Evolutionary conservation across 2,329 filamentous ascomycete species (phyloP), one percentile per base, ranked within the genome.

Genomic region (Epichloe gansuensis): DNA sequence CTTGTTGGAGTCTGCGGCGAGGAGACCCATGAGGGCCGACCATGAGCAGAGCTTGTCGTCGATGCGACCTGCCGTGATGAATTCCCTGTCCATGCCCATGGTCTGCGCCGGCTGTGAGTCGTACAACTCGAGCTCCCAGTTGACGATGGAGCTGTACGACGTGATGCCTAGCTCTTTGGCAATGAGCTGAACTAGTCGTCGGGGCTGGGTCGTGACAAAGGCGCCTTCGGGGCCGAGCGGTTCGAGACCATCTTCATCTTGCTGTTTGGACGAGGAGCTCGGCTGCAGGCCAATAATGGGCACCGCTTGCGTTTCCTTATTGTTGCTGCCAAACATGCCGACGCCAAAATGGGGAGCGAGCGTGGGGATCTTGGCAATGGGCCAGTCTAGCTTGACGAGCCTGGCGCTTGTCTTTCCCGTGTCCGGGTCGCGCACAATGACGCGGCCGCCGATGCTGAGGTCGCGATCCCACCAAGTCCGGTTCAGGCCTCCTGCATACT

Each of bases 1-100:
- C 58, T 67, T 73, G 40, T 75, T 70, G 12, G 79, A 72, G 50
- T 54, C 50, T 17, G 84, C 81, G 48, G 84, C 81, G 31, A 96
- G 74, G 0, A 98, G 81, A 3, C 82, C 90, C 67, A 90, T 83
- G 50, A 96, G 76, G 7, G 93, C 91, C 7, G 89, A 82, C 83
- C 89, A 97, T 35, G 87, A 94, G 75, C 93, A 97, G 46, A 98
- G 83, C 74, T 96, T 97, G 72, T 98, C 93, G 65, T 98, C 93
- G 59, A 97, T 93, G 51, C 93, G 85, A 53, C 91, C 90, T 8
- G 88, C 91, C 58, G 91, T 95, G 69, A 98, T 95, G 66, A 98
- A 85, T 61, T 97, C 91, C 65, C 85, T 88, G 61, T 95, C 87
- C 53, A 98, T 68, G 12, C 93, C 93, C 58, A 87, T 84, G 17